Base-by-base conservation (phyloP, 2,329 filamentous ascomycete genomes). In the Neopestalotiopsis clavispora region DNA sequence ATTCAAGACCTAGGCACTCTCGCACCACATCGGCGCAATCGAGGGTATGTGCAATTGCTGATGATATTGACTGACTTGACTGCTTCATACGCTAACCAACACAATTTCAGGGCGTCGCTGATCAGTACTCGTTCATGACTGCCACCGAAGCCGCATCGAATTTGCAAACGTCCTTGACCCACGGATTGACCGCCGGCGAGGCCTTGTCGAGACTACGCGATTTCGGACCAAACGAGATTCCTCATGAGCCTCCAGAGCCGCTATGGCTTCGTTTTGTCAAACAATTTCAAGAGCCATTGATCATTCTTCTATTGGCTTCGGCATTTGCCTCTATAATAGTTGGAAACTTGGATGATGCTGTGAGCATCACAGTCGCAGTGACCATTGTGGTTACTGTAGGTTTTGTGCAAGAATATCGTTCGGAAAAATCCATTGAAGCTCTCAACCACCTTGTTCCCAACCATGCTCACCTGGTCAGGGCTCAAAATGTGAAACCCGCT, bases 351-450 rank as follows among this genome's bases (percentile, higher is more conserved):
- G 95, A 98, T 75, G 97, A 99, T 82, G 95, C 95, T 5, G 84
- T 99, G 75, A 98, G 95, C 80, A 99, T 99, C 77, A 93, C 95
- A 0, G 91, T 97, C 40, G 96, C 96, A 1, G 96, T 99, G 28
- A 97, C 95, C 32, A 99, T 99, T 74, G 96, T 99, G 5, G 95
- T 99, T 30, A 92, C 92, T 0, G 96, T 99, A 57, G 96, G 95
- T 1, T 99, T 99, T 75, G 90, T 98, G 66, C 96, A 99, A 79
- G 96, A 99, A 81, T 99, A 99, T 80, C 88, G 96, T 69, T 98
- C 96, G 7, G 96, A 99, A 79, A 97, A 99, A 81, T 98, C 95
- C 2, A 90, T 99, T 73, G 96, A 99, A 80, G 96, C 96, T 23
- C 84, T 99, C 74, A 98, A 93, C 77, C 94, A 96, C 75, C 84